phyloP scores from a whole-genome alignment of 768 basidiomycete species.

The Tubosaeta brunneosetosa region DNA sequence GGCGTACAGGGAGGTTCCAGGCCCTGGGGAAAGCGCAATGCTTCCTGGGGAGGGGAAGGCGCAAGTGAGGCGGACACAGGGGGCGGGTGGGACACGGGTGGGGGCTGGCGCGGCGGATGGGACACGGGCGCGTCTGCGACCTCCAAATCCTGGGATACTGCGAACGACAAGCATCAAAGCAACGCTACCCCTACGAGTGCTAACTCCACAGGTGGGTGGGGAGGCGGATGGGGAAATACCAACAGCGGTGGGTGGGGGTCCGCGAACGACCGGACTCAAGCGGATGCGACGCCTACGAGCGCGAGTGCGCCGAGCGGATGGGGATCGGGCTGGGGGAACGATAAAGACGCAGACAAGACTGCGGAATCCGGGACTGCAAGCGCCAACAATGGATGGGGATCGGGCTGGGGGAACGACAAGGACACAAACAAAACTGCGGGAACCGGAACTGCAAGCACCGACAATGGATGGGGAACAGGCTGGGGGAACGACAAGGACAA shows the following conservation, averaged over 20 bases:
- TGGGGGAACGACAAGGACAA: not conserved
- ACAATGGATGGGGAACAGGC: conserved; percentile 3
- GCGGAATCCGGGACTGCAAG: not conserved
- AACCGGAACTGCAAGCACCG: not conserved
- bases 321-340: not conserved
- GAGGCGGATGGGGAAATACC: conserved; percentile 3
- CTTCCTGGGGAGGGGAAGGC: not conserved
- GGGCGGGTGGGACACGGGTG: conserved; percentile 9
- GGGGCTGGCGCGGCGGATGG: conserved; percentile 7
- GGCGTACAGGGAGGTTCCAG: conserved; percentile 7
- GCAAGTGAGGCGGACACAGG: not conserved
- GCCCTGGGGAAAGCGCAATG: conserved; percentile 1
- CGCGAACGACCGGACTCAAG: too few species aligned
- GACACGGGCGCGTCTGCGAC: not conserved
- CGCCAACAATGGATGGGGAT: conserved; percentile 1
- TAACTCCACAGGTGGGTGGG: conserved; percentile 3
- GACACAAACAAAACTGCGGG: not conserved
- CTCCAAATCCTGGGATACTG: not conserved
- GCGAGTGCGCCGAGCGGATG: not conserved
- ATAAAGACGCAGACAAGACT: not conserved
- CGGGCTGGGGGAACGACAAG: not conserved
- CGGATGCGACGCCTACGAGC: not conserved
- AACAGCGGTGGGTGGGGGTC: conserved; percentile 3
- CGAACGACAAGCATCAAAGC: not conserved
- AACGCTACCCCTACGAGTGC: not conserved